Base-by-base conservation (phyloP, 768 basidiomycete genomes). In the Mycena capillaripes region DNA sequence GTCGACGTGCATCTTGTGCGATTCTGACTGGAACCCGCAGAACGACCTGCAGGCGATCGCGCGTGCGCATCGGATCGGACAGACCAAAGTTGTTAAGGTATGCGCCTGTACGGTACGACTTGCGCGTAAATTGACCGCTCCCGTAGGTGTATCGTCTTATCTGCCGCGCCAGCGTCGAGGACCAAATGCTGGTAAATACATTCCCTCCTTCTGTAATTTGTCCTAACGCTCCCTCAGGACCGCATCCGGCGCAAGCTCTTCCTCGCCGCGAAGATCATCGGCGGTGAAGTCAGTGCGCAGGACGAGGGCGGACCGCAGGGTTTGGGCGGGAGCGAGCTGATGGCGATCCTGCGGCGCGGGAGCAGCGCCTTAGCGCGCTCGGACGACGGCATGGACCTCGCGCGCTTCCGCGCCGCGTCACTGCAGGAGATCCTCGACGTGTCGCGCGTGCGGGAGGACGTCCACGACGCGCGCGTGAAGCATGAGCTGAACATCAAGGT, bases 11-110 rank as follows among this genome's bases (percentile, higher is more conserved):
- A 91, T 95, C 78, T 92, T 95, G 86, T 93, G 91, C 74, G 94
- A 95, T 79, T 88, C 86, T 0, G 89, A 90, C 55, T 90, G 90
- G 89, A 90, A 90, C 78, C 90, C 90, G 19, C 89, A 95, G 79
- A 95, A 94, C 78, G 95, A 96, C 79, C 82, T 95, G 8, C 94
- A 95, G 81, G 95, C 95, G 0, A 94, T 95, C 79, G 95, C 95
- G 27, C 87, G 95, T 48, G 95, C 95, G 0, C 95, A 95, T 79
- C 89, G 95, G 12, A 93, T 94, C 64, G 93, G 93, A 8, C 93
- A 94, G 79, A 93, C 88, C 61, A 93, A 92, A 76, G 83, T 83
- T 29, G 93, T 94, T 70, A 89, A 92, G 79, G 89, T 90, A 76
- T 29, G 76, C 23, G 14, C 7, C 32, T 17, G 5, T 4, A 23